Conservation (phyloP, 345 rosid species). For the Gossypium ekmanianum region DNA sequence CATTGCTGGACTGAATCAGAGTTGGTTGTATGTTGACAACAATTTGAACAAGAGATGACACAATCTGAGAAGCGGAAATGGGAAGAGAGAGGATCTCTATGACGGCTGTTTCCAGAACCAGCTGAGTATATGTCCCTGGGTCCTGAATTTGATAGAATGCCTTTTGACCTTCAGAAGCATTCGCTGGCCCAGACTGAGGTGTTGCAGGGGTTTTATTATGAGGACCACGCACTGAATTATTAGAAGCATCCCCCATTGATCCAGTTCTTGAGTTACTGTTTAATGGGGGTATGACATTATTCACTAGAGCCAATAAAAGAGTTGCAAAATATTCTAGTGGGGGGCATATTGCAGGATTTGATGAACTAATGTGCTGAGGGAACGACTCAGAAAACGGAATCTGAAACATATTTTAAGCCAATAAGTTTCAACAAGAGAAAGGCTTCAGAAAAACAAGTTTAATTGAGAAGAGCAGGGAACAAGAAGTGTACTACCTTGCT, state of each 20-base stretch:
- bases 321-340: conserved; percentile 91
- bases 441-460: neutral
- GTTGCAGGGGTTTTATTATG: conserved; percentile 64
- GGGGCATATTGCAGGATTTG: conserved; percentile 68
- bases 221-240: conserved; percentile 50
- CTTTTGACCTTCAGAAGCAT: conserved; percentile 69
- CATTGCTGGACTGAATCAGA: conserved; percentile 85
- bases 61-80: conserved; percentile 73
- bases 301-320: conserved; percentile 80
- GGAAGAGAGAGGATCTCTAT: conserved; percentile 97
- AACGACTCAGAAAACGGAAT: conserved; percentile 93
- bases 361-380: conserved; percentile 68
- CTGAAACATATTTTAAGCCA: conserved; percentile 40
- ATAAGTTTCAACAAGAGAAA: conserved; percentile 1
- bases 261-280: conserved; percentile 64
- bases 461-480: neutral
- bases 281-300: conserved; percentile 88
- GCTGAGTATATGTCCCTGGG: conserved; percentile 92
- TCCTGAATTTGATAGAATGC: conserved; percentile 97
- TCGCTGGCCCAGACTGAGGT: conserved; percentile 69
- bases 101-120: conserved; percentile 92
- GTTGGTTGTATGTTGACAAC: conserved; percentile 91
- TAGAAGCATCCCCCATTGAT: conserved; percentile 55
- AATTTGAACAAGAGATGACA: conserved; percentile 82
- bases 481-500: conserved; percentile 54